Evolutionary conservation across 176 grass and related monocot genomes (phyloP).

Genomic region (Alloteropsis semialata): DNA sequence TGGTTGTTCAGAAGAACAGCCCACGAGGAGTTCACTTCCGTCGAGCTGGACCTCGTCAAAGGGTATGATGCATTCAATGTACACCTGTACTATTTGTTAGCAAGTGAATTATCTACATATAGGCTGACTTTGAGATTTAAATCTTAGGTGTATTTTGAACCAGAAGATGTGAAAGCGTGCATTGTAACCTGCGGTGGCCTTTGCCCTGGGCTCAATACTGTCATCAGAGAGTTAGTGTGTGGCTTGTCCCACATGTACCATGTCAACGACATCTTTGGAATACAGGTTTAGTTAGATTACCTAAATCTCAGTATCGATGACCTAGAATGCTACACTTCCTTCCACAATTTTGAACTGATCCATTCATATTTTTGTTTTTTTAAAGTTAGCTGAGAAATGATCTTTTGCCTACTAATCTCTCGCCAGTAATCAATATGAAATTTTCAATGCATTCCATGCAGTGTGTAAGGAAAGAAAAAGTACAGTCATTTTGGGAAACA

Average conservation of each 20-base stretch:
- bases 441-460: neutral
- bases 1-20: conserved; percentile 72
- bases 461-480: neutral
- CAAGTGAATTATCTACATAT: conserved; percentile 16
- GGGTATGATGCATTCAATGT: conserved; percentile 41
- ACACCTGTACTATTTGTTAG: neutral
- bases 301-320: neutral
- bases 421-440: neutral
- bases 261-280: conserved; percentile 66
- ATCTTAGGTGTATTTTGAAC: conserved; percentile 79
- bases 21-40: conserved; percentile 85
- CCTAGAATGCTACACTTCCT: neutral
- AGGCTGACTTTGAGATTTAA: neutral
- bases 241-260: conserved; percentile 92
- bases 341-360: neutral
- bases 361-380: neutral
- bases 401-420: conserved; percentile 13
- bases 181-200: conserved; percentile 99
- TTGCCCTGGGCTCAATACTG: conserved; percentile 96
- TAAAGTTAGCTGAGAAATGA: neutral
- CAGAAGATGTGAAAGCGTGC: conserved; percentile 81
- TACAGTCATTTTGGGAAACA: neutral
- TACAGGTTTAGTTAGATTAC: conserved; percentile 69
- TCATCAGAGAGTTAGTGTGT: conserved; percentile 97
- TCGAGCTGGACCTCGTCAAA: conserved; percentile 90